A percentile compares a stretch with the other conserved stretches of the same genome.
Conservation (phyloP, 2,329 filamentous ascomycete species). For the Scytalidium sp. region DNA sequence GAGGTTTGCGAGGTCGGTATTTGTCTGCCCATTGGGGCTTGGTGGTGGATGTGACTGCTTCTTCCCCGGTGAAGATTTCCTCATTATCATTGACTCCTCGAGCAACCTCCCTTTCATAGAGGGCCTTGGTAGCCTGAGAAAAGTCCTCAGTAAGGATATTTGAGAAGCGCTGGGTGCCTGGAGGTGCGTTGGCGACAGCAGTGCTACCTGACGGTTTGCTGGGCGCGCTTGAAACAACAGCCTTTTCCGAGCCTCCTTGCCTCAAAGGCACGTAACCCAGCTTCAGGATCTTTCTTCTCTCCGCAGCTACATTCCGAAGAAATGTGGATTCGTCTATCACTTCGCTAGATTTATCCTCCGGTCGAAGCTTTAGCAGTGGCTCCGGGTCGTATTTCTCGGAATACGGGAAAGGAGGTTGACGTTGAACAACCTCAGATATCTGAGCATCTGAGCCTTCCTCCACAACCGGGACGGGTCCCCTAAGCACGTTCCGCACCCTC, state of each 20-base stretch:
- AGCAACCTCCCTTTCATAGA: slow-evolving; percentile 91
- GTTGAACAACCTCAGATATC: slow-evolving; percentile 13
- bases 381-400: slow-evolving; percentile 58
- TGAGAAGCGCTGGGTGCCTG: slow-evolving; percentile 67
- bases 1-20: slow-evolving; percentile 85
- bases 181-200: slow-evolving; percentile 40
- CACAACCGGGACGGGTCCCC: slow-evolving; percentile 25
- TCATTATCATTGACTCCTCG: slow-evolving; percentile 90
- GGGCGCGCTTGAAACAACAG: slow-evolving; percentile 25
- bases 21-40: slow-evolving; percentile 80
- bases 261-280: slow-evolving; percentile 66
- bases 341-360: slow-evolving; percentile 60
- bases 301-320: slow-evolving; percentile 51
- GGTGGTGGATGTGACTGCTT: slow-evolving; percentile 62
- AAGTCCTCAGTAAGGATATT: slow-evolving; percentile 71
- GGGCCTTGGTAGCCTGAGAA: slow-evolving; percentile 79
- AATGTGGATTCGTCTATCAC: slow-evolving; percentile 57
- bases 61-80: slow-evolving; percentile 91
- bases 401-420: slow-evolving; percentile 32
- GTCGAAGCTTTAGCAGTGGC: slow-evolving; percentile 59
- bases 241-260: slow-evolving; percentile 35
- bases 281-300: slow-evolving; percentile 59
- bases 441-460: slow-evolving; percentile 19
- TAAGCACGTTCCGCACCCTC: slow-evolving; percentile 50
- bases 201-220: slow-evolving; percentile 30